Conservation (phyloP, 257 asterid species). For the Gentiana straminea region DNA sequence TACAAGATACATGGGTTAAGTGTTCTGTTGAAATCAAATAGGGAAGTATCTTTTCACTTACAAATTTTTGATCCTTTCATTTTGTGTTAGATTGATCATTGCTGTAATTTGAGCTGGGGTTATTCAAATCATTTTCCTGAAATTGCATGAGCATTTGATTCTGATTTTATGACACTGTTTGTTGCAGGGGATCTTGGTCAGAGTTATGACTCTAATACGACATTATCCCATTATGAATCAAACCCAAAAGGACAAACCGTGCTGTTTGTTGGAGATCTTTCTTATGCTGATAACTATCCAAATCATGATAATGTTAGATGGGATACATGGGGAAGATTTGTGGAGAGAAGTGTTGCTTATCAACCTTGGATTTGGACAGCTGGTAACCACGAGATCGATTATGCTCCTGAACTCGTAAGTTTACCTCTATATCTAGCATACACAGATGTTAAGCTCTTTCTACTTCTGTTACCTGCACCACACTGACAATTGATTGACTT, state of each 20-base stretch:
- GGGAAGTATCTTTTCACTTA: background rate
- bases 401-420: background rate
- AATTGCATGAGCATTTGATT: no score
- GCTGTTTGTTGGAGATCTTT: slow-evolving; percentile 6
- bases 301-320: slow-evolving; percentile 3
- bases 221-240: background rate
- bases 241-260: background rate
- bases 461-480: no score
- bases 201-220: slow-evolving; percentile 2
- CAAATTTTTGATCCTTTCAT: no score
- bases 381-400: slow-evolving; percentile 2
- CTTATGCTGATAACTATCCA: slow-evolving; percentile 7
- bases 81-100: background rate
- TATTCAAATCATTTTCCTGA: background rate
- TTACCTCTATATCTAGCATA: background rate
- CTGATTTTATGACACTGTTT: no score
- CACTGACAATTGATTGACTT: no score
- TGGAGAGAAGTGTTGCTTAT: slow-evolving; percentile 1
- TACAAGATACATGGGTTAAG: background rate
- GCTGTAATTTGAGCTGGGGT: background rate
- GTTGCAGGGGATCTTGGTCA: slow-evolving; percentile 6
- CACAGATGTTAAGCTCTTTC: no score
- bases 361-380: slow-evolving; percentile 6
- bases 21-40: background rate
- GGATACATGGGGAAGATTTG: slow-evolving; percentile 7